Evolutionary conservation across 371 early-diverging fungal species (phyloP).

Genomic region (Apophysomyces trapeziformis): DNA sequence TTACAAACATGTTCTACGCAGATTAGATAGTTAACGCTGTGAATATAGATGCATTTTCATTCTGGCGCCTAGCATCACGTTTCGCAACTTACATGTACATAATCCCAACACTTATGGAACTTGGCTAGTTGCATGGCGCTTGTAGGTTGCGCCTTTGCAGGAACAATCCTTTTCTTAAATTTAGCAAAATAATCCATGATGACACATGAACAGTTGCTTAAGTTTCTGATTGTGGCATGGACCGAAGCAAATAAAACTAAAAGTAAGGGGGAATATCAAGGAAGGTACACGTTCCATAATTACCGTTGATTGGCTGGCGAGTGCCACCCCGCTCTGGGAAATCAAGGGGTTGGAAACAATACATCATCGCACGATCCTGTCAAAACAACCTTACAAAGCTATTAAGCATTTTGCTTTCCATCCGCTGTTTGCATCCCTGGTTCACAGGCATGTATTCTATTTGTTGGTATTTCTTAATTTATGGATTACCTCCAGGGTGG

Average conservation of each 20-base stretch:
- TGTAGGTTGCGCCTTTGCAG: conserved; percentile 67
- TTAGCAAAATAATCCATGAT: conserved; percentile 73
- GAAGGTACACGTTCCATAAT: conserved; percentile 1
- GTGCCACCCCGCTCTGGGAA: conserved; percentile 10
- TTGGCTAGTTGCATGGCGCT: conserved; percentile 70
- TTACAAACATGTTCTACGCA: conserved; percentile 60
- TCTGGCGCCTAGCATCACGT: neutral
- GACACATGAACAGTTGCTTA: conserved; percentile 8
- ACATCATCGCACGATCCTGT: neutral
- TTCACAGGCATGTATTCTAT: too few species aligned
- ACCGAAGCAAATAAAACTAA: conserved; percentile 2
- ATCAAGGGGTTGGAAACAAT: conserved; percentile 1
- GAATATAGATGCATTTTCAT: neutral
- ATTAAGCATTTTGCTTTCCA: too few species aligned
- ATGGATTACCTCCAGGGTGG: too few species aligned
- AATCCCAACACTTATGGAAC: conserved; percentile 80
- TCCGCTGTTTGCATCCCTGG: too few species aligned
- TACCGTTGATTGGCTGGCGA: neutral
- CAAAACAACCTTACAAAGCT: too few species aligned
- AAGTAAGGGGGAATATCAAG: neutral
- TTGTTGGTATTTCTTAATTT: too few species aligned
- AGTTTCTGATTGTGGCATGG: neutral
- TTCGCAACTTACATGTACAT: conserved; percentile 59
- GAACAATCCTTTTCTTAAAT: conserved; percentile 66
- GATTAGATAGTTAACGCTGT: neutral